Evolutionary conservation across 768 basidiomycete genomes (phyloP), one percentile per base, ranked within the genome.

Genomic region (Lyophyllum atratum): DNA sequence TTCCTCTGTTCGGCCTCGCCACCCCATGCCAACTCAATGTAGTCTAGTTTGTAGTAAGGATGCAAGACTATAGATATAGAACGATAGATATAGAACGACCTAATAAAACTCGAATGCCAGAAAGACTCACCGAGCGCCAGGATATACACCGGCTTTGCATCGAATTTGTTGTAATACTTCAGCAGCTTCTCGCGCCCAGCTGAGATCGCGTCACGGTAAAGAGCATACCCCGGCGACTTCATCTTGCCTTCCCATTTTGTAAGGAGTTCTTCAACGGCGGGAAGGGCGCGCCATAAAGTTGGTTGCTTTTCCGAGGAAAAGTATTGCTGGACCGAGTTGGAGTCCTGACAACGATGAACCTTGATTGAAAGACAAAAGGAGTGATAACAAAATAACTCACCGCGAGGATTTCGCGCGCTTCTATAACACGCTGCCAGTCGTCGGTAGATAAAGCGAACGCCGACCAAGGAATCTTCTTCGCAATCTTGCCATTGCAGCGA

Each of bases 31-130:
- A 60, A 10, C 42, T 65, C 19, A 3, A 69, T 68, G 51, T 70
- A 74, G 0, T 39, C 24, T 0, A 72, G 56, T n/a, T 72, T 73
- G 58, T 64, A 73, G 47, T 72, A 74, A 0, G 66, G 72, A 39
- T 74, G 70, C 11, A 72, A 49, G 3, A 64, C 68, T 70, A 43
- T 31, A 10, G 19, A 34, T 21, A 39, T 15, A 37, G n/a, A 3
- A 17, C 3, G 37, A 12, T 28, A 33, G 19, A 17, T 45, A 47
- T 24, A 14, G 46, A 33, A 19, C 29, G 19, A 9, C 22, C 25
- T 15, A 59, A 11, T 21, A 9, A 31, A 31, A 42, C n/a, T n/a
- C n/a, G n/a, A n/a, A n/a, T n/a, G n/a, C n/a, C n/a, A 26, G 21
- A 22, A 51, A 29, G 5, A 62, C 53, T 26, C 54, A 74, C 70